Evolutionary conservation across 225 moss, liverwort and hornwort genomes (phyloP), one percentile per base, ranked within the genome.

Genomic region (Bryum argenteum): DNA sequence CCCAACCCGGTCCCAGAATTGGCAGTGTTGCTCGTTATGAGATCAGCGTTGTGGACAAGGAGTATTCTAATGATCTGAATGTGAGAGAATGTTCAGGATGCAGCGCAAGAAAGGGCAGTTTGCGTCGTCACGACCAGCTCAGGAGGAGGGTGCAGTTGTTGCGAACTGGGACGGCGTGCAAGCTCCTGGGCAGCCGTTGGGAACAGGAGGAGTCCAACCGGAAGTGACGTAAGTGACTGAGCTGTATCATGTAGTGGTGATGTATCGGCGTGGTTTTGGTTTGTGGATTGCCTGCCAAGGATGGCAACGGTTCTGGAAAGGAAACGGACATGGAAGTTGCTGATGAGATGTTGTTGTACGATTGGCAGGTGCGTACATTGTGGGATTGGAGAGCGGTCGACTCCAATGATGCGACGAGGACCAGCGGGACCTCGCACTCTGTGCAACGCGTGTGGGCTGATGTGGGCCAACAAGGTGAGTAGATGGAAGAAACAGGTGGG

Each of bases 71-170:
- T 51, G 61, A 14, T 71, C 17, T 72, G 38, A 51, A 54, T 23
- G 33, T 38, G 33, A 12, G 37, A 57, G 18, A 67, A 16, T 50
- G 39, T 81, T 60, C 84, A 91, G 93, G 77, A 96, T 96, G 93
- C 93, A 91, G 75, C 86, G 96, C 13, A 93, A 93, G 69, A 96
- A 96, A 72, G 96, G 96, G 20, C 93, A 96, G 67, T 96, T 96
- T 58, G 96, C 93, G 16, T 96, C 96, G 21, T 93, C 93, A 52
- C 83, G 96, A 48, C 83, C 78, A 59, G 66, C 68, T 58, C 79
- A 78, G 58, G 89, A 89, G 22, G 93, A 93, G 68, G 87, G 80
- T 51, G 77, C 79, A 68, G 22, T 79, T 45, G 78, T 83, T 14
- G 73, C 89, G 13, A 91, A 85, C 60, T 93, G 96, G 96, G 95